Evolutionary conservation across 371 early-diverging fungal genomes (phyloP).

Genomic region (Mucor mucedo): DNA sequence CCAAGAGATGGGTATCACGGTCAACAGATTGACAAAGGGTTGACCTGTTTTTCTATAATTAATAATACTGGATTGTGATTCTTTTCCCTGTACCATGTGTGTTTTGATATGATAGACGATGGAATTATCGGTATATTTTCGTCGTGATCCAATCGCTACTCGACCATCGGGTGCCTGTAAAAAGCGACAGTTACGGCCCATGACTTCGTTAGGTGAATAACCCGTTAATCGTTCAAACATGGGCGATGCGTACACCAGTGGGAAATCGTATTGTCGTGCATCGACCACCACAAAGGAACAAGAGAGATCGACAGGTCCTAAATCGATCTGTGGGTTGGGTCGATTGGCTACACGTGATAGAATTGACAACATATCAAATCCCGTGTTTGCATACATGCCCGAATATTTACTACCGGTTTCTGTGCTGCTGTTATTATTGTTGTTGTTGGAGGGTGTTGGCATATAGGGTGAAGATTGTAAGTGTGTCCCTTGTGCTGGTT

Average conservation of each 20-base stretch:
- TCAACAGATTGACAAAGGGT: slow-evolving; percentile 73
- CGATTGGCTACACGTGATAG: slow-evolving; percentile 50
- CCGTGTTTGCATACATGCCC: slow-evolving; percentile 56
- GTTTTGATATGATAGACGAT: slow-evolving; percentile 59
- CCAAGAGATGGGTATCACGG: slow-evolving; percentile 63
- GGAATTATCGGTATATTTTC: slow-evolving; percentile 61
- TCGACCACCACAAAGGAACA: slow-evolving; percentile 62
- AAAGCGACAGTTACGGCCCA: slow-evolving; percentile 74
- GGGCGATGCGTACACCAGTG: slow-evolving; percentile 63
- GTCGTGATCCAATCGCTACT: slow-evolving; percentile 47
- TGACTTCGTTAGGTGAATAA: slow-evolving; percentile 53
- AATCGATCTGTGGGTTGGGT: slow-evolving; percentile 54
- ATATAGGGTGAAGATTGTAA: background rate
- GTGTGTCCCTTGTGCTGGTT: background rate
- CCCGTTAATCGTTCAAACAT: slow-evolving; percentile 68
- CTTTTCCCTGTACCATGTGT: slow-evolving; percentile 51
- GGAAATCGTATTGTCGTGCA: slow-evolving; percentile 50
- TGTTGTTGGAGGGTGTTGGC: background rate
- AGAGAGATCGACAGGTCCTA: slow-evolving; percentile 66
- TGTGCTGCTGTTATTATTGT: background rate
- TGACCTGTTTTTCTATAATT: slow-evolving; percentile 71
- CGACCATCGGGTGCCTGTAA: slow-evolving; percentile 59
- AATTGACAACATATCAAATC: slow-evolving; percentile 68
- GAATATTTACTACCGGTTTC: slow-evolving; percentile 18
- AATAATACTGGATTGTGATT: slow-evolving; percentile 64